Evolutionary conservation across 1,284 basidiomycete genomes (phyloP).

Genomic region (Irpex sp.): DNA sequence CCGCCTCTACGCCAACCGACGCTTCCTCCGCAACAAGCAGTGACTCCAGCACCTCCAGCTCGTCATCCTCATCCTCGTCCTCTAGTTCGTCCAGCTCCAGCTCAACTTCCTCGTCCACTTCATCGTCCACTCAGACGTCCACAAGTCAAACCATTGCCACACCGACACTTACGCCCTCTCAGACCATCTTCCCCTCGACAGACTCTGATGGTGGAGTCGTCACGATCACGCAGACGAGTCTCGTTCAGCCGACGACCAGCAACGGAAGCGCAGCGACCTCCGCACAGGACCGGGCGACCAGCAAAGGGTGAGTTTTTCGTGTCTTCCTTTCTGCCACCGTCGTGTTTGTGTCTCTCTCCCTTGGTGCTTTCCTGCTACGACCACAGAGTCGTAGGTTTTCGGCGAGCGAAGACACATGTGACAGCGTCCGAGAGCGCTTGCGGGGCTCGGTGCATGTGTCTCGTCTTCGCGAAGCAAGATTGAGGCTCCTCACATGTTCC

Average conservation of each 20-base stretch:
- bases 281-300: neutral
- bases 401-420: neutral
- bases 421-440: neutral
- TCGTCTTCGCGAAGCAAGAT: neutral
- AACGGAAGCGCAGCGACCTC: neutral
- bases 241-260: neutral
- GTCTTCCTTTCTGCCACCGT: neutral
- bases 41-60: neutral
- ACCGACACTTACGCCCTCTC: neutral
- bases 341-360: too few species aligned
- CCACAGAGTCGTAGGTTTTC: neutral
- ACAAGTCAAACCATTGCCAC: neutral
- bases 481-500: neutral
- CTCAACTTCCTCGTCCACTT: neutral
- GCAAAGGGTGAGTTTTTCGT: neutral
- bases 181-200: neutral
- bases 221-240: conserved; percentile 7
- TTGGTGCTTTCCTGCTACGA: neutral
- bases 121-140: too few species aligned
- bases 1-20: neutral
- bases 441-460: neutral
- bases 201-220: neutral
- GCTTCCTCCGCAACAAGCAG: neutral
- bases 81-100: neutral
- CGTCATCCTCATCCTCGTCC: neutral